Percentiles rank a stretch among this genome's conserved stretches.
These are phyloP conservation scores for Debaryomycetaceae sp. DNA, from an alignment of 1,139 yeast genomes.

Conservation along the genomic window DNA sequence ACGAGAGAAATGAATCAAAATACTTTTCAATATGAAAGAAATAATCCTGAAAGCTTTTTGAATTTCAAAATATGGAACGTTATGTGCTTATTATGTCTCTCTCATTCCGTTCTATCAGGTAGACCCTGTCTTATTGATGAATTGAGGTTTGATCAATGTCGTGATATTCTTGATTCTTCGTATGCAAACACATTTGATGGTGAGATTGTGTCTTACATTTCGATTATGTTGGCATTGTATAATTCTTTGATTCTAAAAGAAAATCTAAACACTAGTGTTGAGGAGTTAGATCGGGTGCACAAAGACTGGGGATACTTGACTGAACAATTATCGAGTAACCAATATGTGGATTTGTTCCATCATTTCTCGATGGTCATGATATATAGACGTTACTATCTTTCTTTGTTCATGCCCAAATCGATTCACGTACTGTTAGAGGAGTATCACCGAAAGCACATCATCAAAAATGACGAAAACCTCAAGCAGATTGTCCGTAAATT, in stretches of 20 bases:
- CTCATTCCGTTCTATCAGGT: background rate
- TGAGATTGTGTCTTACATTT: background rate
- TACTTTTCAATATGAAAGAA: background rate
- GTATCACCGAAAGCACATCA: background rate
- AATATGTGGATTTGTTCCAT: background rate
- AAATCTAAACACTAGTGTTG: background rate
- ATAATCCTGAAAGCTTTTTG: background rate
- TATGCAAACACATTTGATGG: background rate
- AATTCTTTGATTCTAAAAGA: background rate
- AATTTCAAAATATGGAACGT: background rate
- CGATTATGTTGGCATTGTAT: background rate
- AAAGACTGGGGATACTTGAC: background rate
- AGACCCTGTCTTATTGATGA: background rate
- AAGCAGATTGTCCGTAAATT: background rate
- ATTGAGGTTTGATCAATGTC: background rate
- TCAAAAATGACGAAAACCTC: background rate
- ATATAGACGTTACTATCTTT: background rate
- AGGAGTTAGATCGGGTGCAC: background rate
- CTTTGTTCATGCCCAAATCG: background rate
- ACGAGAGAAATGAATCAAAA: background rate
- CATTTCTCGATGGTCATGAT: background rate
- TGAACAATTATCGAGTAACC: background rate
- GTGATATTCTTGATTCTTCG: background rate
- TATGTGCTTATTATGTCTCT: background rate
- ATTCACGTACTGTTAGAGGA: background rate